A percentile compares a stretch with the other conserved stretches of the same genome.
These are phyloP conservation scores for Halophytophthora polymorphica DNA, from an alignment of 352 stramenopile species.

Conservation along the genomic window DNA sequence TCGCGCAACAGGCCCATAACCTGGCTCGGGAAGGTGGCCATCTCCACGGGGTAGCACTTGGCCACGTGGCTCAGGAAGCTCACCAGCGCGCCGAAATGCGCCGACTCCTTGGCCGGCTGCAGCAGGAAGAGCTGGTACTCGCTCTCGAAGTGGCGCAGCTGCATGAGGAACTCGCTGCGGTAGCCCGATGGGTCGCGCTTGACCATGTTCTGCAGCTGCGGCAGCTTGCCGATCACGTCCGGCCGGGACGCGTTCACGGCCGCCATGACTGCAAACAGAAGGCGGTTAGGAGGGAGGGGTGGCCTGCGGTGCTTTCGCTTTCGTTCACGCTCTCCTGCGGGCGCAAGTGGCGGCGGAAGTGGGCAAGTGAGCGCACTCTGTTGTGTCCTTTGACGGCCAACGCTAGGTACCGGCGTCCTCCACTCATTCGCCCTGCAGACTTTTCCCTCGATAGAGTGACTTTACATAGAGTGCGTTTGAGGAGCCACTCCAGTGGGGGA, in stretches of 20 bases:
- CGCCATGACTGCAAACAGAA: constrained; percentile 31
- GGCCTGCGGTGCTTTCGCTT: constrained; percentile 1
- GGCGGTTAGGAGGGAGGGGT: neutral
- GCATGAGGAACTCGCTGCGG: constrained; percentile 96
- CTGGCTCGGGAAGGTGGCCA: constrained; percentile 84
- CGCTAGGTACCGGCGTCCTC: constrained; percentile 7
- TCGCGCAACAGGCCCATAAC: constrained; percentile 92
- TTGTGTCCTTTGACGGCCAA: neutral
- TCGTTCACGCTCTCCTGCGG: constrained; percentile 6
- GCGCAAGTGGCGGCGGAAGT: too few relatives aligned
- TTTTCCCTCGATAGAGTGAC: neutral
- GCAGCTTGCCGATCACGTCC: constrained; percentile 90
- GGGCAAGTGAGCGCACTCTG: too few relatives aligned
- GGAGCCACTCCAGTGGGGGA: too few relatives aligned
- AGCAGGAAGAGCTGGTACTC: constrained; percentile 96
- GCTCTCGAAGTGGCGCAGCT: constrained; percentile 94
- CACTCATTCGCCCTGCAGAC: constrained; percentile 16
- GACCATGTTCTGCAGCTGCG: constrained; percentile 98
- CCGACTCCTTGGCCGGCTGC: constrained; percentile 88
- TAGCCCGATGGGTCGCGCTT: constrained; percentile 97
- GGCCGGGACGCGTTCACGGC: constrained; percentile 74
- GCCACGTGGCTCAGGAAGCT: constrained; percentile 95
- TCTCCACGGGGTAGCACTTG: constrained; percentile 87
- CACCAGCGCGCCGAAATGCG: constrained; percentile 94
- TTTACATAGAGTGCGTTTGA: too few relatives aligned